phyloP scores from a whole-genome alignment of 805 yeast species.

The Metschnikowia henanensis region DNA sequence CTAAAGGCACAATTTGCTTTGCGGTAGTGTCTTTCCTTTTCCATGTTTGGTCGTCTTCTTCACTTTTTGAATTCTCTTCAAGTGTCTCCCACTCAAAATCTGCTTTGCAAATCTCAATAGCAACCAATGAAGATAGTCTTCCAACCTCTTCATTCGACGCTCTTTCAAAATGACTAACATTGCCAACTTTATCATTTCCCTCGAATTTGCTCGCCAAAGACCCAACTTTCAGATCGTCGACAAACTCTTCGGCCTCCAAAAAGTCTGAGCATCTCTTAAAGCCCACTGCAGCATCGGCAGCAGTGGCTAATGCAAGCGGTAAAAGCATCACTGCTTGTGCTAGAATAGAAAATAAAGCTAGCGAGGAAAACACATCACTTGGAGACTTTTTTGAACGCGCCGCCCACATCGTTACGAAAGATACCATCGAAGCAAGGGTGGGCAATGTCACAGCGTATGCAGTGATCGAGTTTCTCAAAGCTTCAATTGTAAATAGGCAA shows the following conservation, averaged over 20 bases:
- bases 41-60: not conserved
- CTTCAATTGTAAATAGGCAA: conserved; percentile 40
- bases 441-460: conserved; percentile 47
- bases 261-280: conserved; percentile 28
- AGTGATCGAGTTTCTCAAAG: conserved; percentile 41
- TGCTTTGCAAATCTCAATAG: not conserved
- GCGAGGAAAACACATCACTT: conserved; percentile 42
- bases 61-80: too few species aligned
- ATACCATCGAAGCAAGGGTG: conserved; percentile 42
- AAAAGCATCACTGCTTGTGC: conserved; percentile 45
- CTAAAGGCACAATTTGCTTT: not conserved
- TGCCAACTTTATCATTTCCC: too few species aligned
- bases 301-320: conserved; percentile 45
- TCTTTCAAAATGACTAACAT: too few species aligned
- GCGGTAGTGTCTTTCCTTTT: not conserved
- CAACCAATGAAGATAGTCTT: not conserved
- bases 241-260: conserved; percentile 21
- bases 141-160: too few species aligned
- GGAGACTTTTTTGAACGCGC: conserved; percentile 40
- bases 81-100: not conserved
- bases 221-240: not conserved
- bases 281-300: conserved; percentile 45
- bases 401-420: conserved; percentile 47
- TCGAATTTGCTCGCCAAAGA: too few species aligned
- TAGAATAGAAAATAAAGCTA: conserved; percentile 42